Evolutionary conservation across 129 eudicot species (phyloP).

Genomic region (Flaveria ramosissima): DNA sequence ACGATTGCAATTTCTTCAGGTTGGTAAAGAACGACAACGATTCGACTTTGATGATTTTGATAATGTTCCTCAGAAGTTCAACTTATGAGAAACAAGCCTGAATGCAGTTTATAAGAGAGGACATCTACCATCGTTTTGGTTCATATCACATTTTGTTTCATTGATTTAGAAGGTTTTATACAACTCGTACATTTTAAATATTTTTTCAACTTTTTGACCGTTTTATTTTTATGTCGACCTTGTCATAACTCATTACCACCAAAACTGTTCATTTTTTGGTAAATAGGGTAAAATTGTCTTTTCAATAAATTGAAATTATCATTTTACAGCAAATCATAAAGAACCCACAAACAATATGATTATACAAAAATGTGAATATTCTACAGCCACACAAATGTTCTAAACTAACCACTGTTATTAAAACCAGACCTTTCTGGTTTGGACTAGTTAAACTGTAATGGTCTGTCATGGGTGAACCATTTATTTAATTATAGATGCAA

Average conservation of each 20-base stretch:
- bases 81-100: constrained; percentile 44
- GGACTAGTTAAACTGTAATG: too few relatives aligned
- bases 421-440: too few relatives aligned
- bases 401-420: too few relatives aligned
- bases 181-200: background rate
- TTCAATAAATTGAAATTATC: background rate
- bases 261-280: background rate
- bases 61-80: constrained; percentile 68
- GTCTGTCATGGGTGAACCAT: too few relatives aligned
- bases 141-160: constrained; percentile 21
- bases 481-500: too few relatives aligned
- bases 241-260: background rate
- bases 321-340: background rate
- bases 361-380: too few relatives aligned
- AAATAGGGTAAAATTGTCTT: background rate
- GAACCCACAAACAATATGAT: background rate
- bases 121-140: constrained; percentile 12
- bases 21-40: constrained; percentile 80
- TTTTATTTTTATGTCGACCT: background rate
- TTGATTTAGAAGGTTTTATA: background rate
- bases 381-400: too few relatives aligned
- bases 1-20: constrained; percentile 43
- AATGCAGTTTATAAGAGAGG: constrained; percentile 15
- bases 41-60: constrained; percentile 87
- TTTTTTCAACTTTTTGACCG: background rate